These are phyloP conservation scores for Acaromyces ingoldii DNA, from an alignment of 1,284 basidiomycete genomes.

Conservation along the genomic window DNA sequence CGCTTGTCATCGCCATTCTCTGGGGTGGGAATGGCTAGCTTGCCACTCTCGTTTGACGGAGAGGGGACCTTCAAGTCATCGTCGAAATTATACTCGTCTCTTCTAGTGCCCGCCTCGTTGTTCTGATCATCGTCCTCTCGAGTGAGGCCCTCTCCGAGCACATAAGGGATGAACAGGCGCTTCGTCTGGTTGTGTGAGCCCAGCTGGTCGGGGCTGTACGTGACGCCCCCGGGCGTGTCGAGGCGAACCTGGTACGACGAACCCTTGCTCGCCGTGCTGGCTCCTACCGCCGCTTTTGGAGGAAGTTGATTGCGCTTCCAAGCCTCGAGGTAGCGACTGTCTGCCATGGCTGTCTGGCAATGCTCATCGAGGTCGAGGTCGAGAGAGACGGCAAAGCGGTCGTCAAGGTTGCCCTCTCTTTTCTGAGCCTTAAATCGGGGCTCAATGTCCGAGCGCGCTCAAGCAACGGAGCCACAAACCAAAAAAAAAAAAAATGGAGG, in stretches of 20 bases:
- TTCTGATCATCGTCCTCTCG: neutral
- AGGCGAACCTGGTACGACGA: slow-evolving; percentile 26
- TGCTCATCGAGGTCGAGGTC: no score
- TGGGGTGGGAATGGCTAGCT: no score
- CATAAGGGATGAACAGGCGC: slow-evolving; percentile 34
- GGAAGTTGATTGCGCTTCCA: slow-evolving; percentile 19
- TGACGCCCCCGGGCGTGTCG: slow-evolving; percentile 43
- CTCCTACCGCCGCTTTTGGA: neutral
- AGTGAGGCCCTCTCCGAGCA: neutral
- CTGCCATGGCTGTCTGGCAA: slow-evolving; percentile 23
- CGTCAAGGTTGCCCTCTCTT: no score
- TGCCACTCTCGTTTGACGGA: no score
- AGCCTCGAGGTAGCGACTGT: slow-evolving; percentile 33
- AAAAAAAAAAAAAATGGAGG: no score
- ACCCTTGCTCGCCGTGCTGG: neutral
- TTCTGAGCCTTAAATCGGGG: no score
- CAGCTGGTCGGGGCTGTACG: slow-evolving; percentile 40
- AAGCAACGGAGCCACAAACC: no score
- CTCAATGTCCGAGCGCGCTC: no score
- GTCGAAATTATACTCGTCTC: slow-evolving; percentile 8
- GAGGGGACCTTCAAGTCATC: neutral
- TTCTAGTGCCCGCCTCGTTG: slow-evolving; percentile 14
- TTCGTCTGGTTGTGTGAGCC: slow-evolving; percentile 38
- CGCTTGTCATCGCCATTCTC: neutral
- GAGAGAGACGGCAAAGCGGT: no score